A percentile compares a stretch with the other conserved stretches of the same genome.
These are phyloP conservation scores for Seiridium unicorne DNA, from an alignment of 2,329 filamentous ascomycete genomes.

Conservation along the genomic window DNA sequence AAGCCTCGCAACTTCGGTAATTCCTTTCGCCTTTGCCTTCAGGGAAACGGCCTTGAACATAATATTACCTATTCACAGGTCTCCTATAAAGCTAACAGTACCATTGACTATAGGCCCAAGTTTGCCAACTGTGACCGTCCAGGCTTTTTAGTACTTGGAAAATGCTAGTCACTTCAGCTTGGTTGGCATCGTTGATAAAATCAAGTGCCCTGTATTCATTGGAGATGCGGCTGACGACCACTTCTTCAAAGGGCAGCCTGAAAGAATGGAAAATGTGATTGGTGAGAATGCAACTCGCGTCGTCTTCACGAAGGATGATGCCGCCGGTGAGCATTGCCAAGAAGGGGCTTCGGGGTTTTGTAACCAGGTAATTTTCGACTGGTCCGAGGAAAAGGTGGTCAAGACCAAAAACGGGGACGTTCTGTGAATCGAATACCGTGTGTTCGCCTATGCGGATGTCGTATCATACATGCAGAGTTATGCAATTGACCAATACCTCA, in stretches of 20 bases:
- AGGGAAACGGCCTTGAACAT: too few relatives aligned
- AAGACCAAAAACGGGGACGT: background rate
- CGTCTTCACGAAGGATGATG: background rate
- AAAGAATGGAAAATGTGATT: conserved; percentile 15
- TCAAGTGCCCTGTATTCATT: conserved; percentile 20
- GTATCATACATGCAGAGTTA: too few relatives aligned
- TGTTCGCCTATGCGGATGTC: too few relatives aligned
- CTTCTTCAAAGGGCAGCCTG: conserved; percentile 25
- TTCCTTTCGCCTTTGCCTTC: too few relatives aligned
- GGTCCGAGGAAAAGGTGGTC: background rate
- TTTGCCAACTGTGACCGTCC: too few relatives aligned
- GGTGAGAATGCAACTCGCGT: conserved; percentile 16
- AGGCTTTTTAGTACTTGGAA: too few relatives aligned
- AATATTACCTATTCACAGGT: too few relatives aligned
- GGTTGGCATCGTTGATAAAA: background rate
- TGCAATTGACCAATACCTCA: too few relatives aligned
- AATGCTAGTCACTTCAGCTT: background rate
- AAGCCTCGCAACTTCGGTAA: too few relatives aligned
- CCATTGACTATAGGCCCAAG: too few relatives aligned
- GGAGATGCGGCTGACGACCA: conserved; percentile 19
- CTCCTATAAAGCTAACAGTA: too few relatives aligned
- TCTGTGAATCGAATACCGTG: too few relatives aligned
- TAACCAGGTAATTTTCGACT: background rate
- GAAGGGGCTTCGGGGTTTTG: background rate
- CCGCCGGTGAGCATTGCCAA: background rate